phyloP scores from a whole-genome alignment of 352 stramenopile species.

The Phytophthora pseudosyringae region DNA sequence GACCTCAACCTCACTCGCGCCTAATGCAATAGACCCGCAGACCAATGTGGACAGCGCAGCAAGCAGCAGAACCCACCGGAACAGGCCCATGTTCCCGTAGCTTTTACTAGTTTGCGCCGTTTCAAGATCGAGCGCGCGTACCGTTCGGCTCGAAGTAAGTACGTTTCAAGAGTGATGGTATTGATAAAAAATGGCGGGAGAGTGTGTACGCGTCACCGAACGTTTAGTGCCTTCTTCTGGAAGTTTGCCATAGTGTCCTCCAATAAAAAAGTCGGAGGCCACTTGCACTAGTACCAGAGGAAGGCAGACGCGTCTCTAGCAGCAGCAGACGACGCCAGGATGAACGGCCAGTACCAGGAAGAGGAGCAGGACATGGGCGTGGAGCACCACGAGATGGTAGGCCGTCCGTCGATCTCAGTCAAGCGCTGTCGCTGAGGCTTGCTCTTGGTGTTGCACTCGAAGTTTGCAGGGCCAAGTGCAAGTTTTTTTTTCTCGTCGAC shows the following conservation, averaged over 20 bases:
- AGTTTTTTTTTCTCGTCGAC: slow-evolving; percentile 9
- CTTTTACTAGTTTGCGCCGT: slow-evolving; percentile 3
- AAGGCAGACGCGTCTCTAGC: not conserved
- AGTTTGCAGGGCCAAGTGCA: slow-evolving; percentile 37
- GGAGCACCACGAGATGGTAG: slow-evolving; percentile 57
- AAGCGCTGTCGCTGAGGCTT: not conserved
- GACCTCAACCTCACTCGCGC: slow-evolving; percentile 20
- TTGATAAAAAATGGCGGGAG: slow-evolving; percentile 21
- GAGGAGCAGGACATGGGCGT: slow-evolving; percentile 44
- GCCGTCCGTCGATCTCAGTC: not conserved
- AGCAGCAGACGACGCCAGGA: slow-evolving; percentile 1
- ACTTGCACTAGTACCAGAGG: too few relatives aligned
- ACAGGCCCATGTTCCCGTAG: not conserved
- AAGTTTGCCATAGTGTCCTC: slow-evolving; percentile 6
- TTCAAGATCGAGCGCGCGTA: slow-evolving; percentile 22
- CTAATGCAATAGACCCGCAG: not conserved
- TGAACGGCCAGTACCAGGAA: slow-evolving; percentile 53
- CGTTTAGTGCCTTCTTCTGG: not conserved
- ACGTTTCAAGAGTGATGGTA: slow-evolving; percentile 17
- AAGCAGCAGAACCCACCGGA: not conserved
- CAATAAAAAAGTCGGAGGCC: not conserved
- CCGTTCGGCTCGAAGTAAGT: slow-evolving; percentile 12
- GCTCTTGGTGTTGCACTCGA: not conserved
- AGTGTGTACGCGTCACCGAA: slow-evolving; percentile 22
- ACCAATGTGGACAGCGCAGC: not conserved